phyloP scores from a whole-genome alignment of 1,284 basidiomycete genomes.

The Jaminaea rosea region DNA sequence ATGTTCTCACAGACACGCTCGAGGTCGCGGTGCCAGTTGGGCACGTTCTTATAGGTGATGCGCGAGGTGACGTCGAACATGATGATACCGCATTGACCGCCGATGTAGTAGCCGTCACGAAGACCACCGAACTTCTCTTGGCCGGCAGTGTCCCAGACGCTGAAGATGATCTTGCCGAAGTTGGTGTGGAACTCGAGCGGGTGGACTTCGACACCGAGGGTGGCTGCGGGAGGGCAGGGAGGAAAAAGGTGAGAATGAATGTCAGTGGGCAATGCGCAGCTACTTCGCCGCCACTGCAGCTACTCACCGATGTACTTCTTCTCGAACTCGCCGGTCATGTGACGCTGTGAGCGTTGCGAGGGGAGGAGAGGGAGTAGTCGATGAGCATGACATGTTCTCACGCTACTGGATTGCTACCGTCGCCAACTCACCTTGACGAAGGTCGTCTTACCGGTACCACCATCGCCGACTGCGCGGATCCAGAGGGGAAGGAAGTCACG shows the following conservation, averaged over 20 bases:
- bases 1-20: slow-evolving; percentile 99
- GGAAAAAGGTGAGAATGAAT: not conserved
- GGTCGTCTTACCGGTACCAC: slow-evolving; percentile 75
- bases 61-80: slow-evolving; percentile 99
- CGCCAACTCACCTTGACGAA: slow-evolving; percentile 40
- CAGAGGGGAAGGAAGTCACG: slow-evolving; percentile 16
- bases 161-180: slow-evolving; percentile 98
- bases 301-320: slow-evolving; percentile 96
- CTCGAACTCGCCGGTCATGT: slow-evolving; percentile 96
- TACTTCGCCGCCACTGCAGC: too few species aligned
- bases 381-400: not conserved
- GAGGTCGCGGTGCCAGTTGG: slow-evolving; percentile 99
- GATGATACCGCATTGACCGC: slow-evolving; percentile 97
- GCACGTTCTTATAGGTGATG: slow-evolving; percentile 99
- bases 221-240: slow-evolving; percentile 57
- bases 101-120: slow-evolving; percentile 46
- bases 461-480: slow-evolving; percentile 66
- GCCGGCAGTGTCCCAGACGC: slow-evolving; percentile 99
- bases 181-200: slow-evolving; percentile 93
- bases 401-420: not conserved
- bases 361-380: not conserved
- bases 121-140: slow-evolving; percentile 81
- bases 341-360: too few species aligned
- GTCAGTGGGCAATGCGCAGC: too few species aligned
- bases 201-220: slow-evolving; percentile 98